Conservation (phyloP, 441 rosid genomes). For the Gossypium lobatum region DNA sequence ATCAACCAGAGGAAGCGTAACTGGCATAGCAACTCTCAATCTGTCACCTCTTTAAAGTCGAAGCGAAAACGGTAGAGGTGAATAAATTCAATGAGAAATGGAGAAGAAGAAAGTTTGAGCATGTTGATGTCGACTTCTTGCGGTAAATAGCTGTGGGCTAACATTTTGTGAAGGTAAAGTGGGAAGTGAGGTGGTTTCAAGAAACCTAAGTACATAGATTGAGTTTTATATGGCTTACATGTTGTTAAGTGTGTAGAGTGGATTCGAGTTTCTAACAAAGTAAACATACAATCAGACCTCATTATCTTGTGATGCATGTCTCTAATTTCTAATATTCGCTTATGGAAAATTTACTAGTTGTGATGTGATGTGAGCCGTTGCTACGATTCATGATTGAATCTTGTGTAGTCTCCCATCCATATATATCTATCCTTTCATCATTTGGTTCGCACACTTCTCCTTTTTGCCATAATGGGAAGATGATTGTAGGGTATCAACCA, state of each 20-base stretch:
- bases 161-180: conserved; percentile 6
- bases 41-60: conserved; percentile 76
- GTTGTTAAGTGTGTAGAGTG: conserved; percentile 19
- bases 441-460: background rate
- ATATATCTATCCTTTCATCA: no score
- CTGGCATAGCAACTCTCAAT: conserved; percentile 89
- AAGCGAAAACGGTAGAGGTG: conserved; percentile 67
- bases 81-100: background rate
- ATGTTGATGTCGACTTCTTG: conserved; percentile 1
- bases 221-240: conserved; percentile 6
- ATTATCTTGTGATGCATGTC: background rate
- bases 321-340: conserved; percentile 3
- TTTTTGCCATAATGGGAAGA: background rate
- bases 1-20: conserved; percentile 95
- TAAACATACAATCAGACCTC: background rate
- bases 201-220: conserved; percentile 17
- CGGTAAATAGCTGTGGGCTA: conserved; percentile 13
- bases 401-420: no score
- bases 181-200: conserved; percentile 14
- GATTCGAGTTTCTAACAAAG: conserved; percentile 19
- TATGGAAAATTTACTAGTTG: background rate
- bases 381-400: background rate
- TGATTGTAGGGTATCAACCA: background rate
- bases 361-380: background rate
- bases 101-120: background rate